phyloP scores from a whole-genome alignment of 1,139 yeast genomes.

The Saccharomyces hybrid region DNA sequence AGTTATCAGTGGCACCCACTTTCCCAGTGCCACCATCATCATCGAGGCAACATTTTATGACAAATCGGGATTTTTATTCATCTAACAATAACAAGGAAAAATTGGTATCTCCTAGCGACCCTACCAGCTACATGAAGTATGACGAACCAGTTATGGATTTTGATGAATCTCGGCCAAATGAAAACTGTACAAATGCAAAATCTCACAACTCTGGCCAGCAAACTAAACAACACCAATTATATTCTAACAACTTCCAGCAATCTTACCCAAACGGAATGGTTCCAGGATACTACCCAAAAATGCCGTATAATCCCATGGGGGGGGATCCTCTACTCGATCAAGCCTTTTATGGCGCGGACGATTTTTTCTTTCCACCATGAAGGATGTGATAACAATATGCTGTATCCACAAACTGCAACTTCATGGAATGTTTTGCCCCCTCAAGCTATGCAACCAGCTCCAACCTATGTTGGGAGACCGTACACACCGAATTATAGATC shows the following conservation, averaged over 20 bases:
- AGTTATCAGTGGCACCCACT: neutral
- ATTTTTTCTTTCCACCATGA: neutral
- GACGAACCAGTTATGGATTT: neutral
- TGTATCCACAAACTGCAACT: neutral
- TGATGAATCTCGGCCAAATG: neutral
- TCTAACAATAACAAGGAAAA: neutral
- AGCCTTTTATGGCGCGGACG: neutral
- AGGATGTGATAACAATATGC: neutral
- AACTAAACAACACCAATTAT: neutral
- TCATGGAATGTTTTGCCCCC: neutral
- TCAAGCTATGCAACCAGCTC: constrained; percentile 6
- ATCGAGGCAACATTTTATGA: constrained; percentile 3
- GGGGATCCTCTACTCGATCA: neutral
- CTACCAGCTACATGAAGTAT: neutral
- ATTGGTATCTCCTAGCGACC: neutral
- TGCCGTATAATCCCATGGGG: neutral
- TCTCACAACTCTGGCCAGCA: neutral
- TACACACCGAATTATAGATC: constrained; percentile 1
- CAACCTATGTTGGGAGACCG: neutral
- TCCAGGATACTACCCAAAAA: neutral
- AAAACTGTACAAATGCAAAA: neutral
- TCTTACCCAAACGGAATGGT: neutral
- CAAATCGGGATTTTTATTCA: constrained; percentile 5
- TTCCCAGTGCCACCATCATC: neutral
- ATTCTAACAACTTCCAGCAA: neutral